Evolutionary conservation across 805 yeast species (phyloP), one percentile per base, ranked within the genome.

Genomic region (Saccharomycopsis synnaedendra): DNA sequence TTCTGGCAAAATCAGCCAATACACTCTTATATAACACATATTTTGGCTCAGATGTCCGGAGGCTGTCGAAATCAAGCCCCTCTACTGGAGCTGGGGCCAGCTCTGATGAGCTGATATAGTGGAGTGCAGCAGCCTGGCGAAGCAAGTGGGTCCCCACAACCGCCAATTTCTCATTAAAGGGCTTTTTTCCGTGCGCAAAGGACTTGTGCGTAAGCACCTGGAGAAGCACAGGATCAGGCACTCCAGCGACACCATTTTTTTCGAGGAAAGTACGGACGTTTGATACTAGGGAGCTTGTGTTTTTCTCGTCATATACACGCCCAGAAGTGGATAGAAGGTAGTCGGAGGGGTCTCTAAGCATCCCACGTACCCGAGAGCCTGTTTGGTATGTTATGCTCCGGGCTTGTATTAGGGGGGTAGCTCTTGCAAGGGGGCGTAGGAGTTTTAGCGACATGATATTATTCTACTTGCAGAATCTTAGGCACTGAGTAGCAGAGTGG

Each of bases 141-240:
- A 82, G 62, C 56, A 80, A 65, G 58, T 80, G 82, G 36, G 73
- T 60, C 11, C 94, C 97, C 61, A 86, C 67, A 41, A 82, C 74
- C 19, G 86, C 71, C 57, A 90, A 69, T 62, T 82, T 84, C 61
- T 88, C 96, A 66, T 89, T 90, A 66, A 85, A 86, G 5, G 97
- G 96, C 57, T 81, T 78, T 53, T 75, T 69, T 6, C 96, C 97
- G 65, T 86, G 94, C 4, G 94, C 95, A 70, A 88, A 90, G 28
- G 96, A 85, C 67, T 90, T 90, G 67, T 90, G 97, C 4, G 97
- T 89, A 57, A 89, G 68, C 39, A 85, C 79, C 66, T 90, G 97
- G 52, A 87, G 68, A 28, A 82, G 65, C 50, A 82, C 55, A 5
- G 72, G 71, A 57, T 85, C 83, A 31, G 33, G 32, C 4, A 47